phyloP scores from a whole-genome alignment of 768 basidiomycete species.

The Lepiota venenata region DNA sequence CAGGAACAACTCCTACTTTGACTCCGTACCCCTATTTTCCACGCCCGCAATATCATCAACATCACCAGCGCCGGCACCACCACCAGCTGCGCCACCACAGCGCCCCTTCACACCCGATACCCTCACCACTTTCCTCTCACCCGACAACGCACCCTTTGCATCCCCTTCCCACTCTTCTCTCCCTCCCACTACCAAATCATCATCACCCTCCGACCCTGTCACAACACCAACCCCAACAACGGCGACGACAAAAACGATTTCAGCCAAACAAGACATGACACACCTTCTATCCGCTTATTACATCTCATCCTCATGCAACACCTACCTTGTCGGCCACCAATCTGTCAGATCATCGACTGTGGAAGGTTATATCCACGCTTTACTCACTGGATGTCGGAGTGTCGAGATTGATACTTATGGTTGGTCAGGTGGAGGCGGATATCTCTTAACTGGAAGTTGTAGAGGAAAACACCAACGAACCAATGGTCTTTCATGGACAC shows the following conservation, averaged over 20 bases:
- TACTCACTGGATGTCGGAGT: slow-evolving; percentile 83
- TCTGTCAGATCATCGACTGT: slow-evolving; percentile 83
- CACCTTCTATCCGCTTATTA: slow-evolving; percentile 85
- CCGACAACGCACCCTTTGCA: slow-evolving; percentile 61
- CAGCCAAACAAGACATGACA: slow-evolving; percentile 76
- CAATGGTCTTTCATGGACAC: slow-evolving; percentile 90
- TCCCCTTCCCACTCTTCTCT: slow-evolving; percentile 3
- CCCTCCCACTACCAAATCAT: slow-evolving; percentile 34
- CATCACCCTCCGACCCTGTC: slow-evolving; percentile 15
- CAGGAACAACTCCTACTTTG: neutral
- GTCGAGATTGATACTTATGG: slow-evolving; percentile 51
- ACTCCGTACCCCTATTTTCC: neutral
- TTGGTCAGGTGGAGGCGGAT: slow-evolving; percentile 31
- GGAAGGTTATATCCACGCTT: slow-evolving; percentile 87
- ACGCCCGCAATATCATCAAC: neutral
- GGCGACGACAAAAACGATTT: neutral
- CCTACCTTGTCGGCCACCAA: slow-evolving; percentile 84
- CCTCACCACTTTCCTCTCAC: slow-evolving; percentile 77
- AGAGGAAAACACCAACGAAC: slow-evolving; percentile 74
- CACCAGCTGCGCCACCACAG: neutral
- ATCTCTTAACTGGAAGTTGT: neutral
- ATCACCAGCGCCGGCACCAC: neutral
- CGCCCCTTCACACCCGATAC: slow-evolving; percentile 47
- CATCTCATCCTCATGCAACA: slow-evolving; percentile 92
- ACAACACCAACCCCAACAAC: neutral